phyloP scores from a whole-genome alignment of 305 asterid species.

The Plantago lanceolata region DNA sequence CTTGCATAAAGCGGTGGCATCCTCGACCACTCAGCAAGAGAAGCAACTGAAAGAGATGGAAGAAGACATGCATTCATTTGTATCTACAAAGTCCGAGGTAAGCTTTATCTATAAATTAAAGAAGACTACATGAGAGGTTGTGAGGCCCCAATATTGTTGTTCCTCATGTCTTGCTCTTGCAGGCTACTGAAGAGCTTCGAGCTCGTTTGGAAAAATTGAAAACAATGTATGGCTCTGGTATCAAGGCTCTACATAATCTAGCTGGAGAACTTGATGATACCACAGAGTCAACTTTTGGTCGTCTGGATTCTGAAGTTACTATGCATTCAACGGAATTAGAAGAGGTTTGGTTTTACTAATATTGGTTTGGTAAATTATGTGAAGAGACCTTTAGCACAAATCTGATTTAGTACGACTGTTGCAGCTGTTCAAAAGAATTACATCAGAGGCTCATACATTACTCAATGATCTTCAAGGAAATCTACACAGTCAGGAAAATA shows the following conservation, averaged over 20 bases:
- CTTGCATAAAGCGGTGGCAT: slow-evolving; percentile 79
- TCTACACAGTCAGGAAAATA: slow-evolving; percentile 71
- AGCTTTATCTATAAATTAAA: slow-evolving; percentile 12
- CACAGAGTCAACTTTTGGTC: slow-evolving; percentile 65
- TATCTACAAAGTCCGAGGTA: slow-evolving; percentile 87
- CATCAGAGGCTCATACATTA: slow-evolving; percentile 78
- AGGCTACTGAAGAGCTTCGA: slow-evolving; percentile 95
- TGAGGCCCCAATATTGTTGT: slow-evolving; percentile 4
- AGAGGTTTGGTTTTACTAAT: slow-evolving; percentile 54
- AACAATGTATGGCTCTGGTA: slow-evolving; percentile 73
- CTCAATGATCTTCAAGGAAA: slow-evolving; percentile 85
- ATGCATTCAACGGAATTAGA: slow-evolving; percentile 73
- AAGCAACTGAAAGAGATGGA: slow-evolving; percentile 83
- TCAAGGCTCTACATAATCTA: slow-evolving; percentile 68
- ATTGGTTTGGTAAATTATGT: slow-evolving; percentile 17
- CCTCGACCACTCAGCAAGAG: slow-evolving; percentile 88
- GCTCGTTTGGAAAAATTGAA: slow-evolving; percentile 57
- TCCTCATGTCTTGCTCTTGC: slow-evolving; percentile 25
- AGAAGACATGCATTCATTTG: slow-evolving; percentile 95
- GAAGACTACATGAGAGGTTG: slow-evolving; percentile 15
- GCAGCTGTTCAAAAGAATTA: slow-evolving; percentile 77
- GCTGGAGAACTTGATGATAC: slow-evolving; percentile 76
- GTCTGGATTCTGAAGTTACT: slow-evolving; percentile 74
- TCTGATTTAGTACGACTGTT: slow-evolving; percentile 27
- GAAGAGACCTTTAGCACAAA: slow-evolving; percentile 22